Base-by-base conservation (phyloP, 208 protist genomes). In the Leishmania turanica region DNA sequence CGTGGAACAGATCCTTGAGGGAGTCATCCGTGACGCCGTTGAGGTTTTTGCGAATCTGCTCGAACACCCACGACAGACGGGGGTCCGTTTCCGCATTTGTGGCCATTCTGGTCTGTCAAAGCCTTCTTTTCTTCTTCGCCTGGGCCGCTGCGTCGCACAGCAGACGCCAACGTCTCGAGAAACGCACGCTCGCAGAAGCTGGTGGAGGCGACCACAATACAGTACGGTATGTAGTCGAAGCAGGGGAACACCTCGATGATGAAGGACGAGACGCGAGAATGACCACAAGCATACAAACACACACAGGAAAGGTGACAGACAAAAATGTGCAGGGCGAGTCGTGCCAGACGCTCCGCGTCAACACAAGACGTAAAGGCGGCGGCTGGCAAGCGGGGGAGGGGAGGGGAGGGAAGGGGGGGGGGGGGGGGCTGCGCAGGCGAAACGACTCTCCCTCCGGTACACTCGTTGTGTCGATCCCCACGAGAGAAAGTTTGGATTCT, bases 31-130 rank as follows among this genome's bases (percentile, higher is more conserved):
- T 77, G 34, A 98, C 88, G 73, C 92, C 91, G 81, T 91, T 80
- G n/a, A 98, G 66, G 80, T 82, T 91, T 64, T 81, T 84, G 27
- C 78, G 82, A 34, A 98, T 82, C 64, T 90, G 91, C 34, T 81
- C 64, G 21, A 87, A 78, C 24, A 97, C 82, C 95, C 95, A 98
- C 70, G 84, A 68, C 40, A 98, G 83, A 49, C 95, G 89, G 3
- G 95, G 92, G 70, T 98, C 95, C 17, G 11, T 49, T 34, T 19
- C 56, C 24, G 17, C 27, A 31, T 19, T 34, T 24, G 49, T 11
- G 24, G 74, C 2, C 74, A 77, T 77, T 77, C 68, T 37, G 19
- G 9, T 13, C 37, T 11, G 45, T n/a, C 42, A 17, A 54, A 3
- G 17, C 27, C 27, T 34, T 9, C 27, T 68, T 27, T 68, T 37